Evolutionary conservation across 371 early-diverging fungal species (phyloP).

Genomic region (Parasitella parasitica): DNA sequence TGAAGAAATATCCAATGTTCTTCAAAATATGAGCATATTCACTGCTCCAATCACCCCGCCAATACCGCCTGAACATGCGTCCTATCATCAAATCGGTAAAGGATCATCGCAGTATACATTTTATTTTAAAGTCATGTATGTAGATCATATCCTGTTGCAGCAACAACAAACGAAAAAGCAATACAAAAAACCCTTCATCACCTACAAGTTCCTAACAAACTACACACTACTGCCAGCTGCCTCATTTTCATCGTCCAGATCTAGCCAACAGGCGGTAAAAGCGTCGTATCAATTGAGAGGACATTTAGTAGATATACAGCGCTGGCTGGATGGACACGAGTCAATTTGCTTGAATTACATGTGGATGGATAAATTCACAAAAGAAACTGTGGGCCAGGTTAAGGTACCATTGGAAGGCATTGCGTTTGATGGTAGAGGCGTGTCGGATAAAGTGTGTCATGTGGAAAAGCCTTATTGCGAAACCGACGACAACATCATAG

Average conservation of each 20-base stretch:
- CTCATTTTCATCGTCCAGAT: slow-evolving; percentile 14
- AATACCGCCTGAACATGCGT: slow-evolving; percentile 5
- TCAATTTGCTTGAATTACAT: slow-evolving; percentile 21
- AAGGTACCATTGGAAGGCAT: slow-evolving; percentile 27
- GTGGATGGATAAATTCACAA: slow-evolving; percentile 27
- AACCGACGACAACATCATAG: slow-evolving; percentile 24
- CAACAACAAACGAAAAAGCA: slow-evolving; percentile 1
- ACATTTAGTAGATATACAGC: slow-evolving; percentile 38
- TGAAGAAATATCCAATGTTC: slow-evolving; percentile 15
- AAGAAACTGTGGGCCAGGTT: slow-evolving; percentile 31
- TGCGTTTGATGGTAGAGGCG: slow-evolving; percentile 15
- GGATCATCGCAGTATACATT: slow-evolving; percentile 38
- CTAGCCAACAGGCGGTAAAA: neutral
- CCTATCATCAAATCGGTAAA: slow-evolving; percentile 48
- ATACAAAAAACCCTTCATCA: slow-evolving; percentile 29
- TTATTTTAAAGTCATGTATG: slow-evolving; percentile 40
- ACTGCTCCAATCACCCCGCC: neutral
- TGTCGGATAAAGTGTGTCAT: slow-evolving; percentile 30
- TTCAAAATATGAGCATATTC: slow-evolving; percentile 10
- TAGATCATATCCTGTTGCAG: slow-evolving; percentile 29
- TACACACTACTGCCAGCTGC: slow-evolving; percentile 34
- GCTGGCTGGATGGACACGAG: slow-evolving; percentile 33
- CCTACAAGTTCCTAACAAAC: slow-evolving; percentile 34
- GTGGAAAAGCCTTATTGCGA: slow-evolving; percentile 20
- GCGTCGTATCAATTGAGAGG: slow-evolving; percentile 41